Conservation (phyloP, 805 yeast species). For the Diddensiella transvaalensis region DNA sequence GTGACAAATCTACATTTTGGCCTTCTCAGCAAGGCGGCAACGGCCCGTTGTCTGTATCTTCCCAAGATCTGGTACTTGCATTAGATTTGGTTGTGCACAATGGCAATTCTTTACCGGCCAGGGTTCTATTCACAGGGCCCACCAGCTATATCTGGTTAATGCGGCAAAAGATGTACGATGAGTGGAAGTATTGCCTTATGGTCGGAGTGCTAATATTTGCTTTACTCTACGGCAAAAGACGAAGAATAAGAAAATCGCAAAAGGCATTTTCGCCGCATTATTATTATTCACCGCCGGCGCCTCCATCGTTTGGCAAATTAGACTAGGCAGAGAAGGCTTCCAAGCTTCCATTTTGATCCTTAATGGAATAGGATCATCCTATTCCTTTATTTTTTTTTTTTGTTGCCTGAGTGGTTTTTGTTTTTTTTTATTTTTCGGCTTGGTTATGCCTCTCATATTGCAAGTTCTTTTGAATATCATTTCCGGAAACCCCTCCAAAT, state of each 20-base stretch:
- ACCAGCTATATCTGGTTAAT: constrained; percentile 1
- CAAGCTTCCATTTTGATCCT: too few relatives aligned
- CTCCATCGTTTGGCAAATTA: not conserved
- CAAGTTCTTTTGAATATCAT: not conserved
- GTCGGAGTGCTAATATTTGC: not conserved
- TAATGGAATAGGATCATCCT: not conserved
- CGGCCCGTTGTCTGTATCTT: not conserved
- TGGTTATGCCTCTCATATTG: too few relatives aligned
- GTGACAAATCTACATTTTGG: constrained; percentile 8
- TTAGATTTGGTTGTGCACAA: constrained; percentile 15
- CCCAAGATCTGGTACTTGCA: constrained; percentile 23
- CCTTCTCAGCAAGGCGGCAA: not conserved
- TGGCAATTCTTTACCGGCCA: not conserved
- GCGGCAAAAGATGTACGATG: not conserved
- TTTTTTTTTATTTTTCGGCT: not conserved
- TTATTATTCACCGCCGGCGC: not conserved
- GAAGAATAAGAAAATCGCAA: not conserved
- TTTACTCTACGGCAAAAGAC: constrained; percentile 1
- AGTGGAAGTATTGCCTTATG: not conserved
- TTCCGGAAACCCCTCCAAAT: not conserved
- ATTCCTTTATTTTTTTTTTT: not conserved
- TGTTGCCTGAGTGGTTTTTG: not conserved
- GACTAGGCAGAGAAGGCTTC: too few relatives aligned
- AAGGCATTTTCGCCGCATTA: too few relatives aligned
- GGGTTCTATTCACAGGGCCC: constrained; percentile 2